Evolutionary conservation across 164 flowering plant genomes (phyloP).

Genomic region (Cinnamomum micranthum): DNA sequence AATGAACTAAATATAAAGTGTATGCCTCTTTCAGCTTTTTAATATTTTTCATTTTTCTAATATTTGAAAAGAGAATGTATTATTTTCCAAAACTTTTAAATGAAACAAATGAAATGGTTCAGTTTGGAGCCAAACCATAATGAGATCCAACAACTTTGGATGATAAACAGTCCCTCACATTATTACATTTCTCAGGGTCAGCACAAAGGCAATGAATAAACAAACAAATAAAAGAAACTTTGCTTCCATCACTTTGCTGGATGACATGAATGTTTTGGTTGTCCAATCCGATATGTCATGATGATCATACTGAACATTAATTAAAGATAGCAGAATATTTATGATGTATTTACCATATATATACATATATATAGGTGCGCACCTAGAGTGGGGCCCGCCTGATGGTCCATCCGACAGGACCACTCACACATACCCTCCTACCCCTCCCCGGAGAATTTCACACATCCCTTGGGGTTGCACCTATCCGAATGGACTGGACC

Average conservation of each 20-base stretch:
- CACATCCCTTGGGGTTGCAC: too few species aligned
- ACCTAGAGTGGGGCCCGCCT: not conserved
- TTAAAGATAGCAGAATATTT: not conserved
- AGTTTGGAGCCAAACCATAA: too few species aligned
- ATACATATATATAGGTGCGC: too few species aligned
- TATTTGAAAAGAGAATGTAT: not conserved
- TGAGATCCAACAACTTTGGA: too few species aligned
- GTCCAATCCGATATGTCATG: not conserved
- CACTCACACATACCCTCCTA: too few species aligned
- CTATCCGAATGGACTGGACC: too few species aligned
- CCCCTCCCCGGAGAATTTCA: too few species aligned
- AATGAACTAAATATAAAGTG: too few species aligned
- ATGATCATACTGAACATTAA: not conserved
- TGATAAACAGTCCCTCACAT: not conserved
- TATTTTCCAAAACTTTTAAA: not conserved
- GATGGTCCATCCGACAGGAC: too few species aligned
- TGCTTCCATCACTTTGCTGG: not conserved
- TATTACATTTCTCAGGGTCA: not conserved
- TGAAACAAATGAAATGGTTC: too few species aligned
- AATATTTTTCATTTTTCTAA: too few species aligned
- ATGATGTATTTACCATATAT: not conserved
- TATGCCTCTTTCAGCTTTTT: too few species aligned
- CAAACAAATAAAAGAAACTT: not conserved
- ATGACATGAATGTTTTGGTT: not conserved
- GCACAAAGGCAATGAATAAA: not conserved